Evolutionary conservation across 1,284 basidiomycete species (phyloP), one percentile per base, ranked within the genome.

Genomic region (Puccinia hordei): DNA sequence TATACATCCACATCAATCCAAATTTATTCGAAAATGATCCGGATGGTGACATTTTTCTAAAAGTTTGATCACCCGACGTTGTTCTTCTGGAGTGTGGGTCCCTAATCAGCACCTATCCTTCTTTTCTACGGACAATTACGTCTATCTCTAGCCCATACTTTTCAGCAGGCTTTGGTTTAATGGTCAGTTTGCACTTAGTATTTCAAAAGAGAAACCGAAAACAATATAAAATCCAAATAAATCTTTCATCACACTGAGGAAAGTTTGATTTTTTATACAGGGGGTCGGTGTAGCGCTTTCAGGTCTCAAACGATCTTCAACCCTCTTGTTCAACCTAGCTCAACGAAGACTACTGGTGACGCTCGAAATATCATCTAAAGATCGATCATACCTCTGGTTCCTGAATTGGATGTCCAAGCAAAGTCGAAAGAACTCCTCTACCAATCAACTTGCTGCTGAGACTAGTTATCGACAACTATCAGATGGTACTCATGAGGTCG

Each of bases 331-430:
- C 6, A 90, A 89, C 3, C 89, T 92, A 46, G 90, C 95, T 59
- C 94, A 93, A 81, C 89, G 97, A 33, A 90, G 96, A 44, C 89
- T 99, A 87, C 90, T 99, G 72, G 95, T 99, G 61, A 92, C 94
- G 6, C 90, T 99, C 68, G 97, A 99, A 87, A 95, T 99, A 83
- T 94, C 93, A 73, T 98, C 95, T 84, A 94, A 95, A 85, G 97
- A 99, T 85, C 91, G 90, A 38, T 89, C 95, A 1, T 98, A 99
- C 86, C 92, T 94, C 51, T 99, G 97, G 95, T 96, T 99, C 86
- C 90, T 99, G 41, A 89, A 92, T 82, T 99, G 97, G 97, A 94
- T 99, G 93, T 91, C 94, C 2, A 89, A 85, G 0, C 86, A 87
- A 51, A 84, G 85, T 0, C 85, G 85, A 49, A 89, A 59, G 84